Evolutionary conservation across 192 early-diverging fungal genomes (phyloP).

Genomic region (Paraglomus brasilianum): DNA sequence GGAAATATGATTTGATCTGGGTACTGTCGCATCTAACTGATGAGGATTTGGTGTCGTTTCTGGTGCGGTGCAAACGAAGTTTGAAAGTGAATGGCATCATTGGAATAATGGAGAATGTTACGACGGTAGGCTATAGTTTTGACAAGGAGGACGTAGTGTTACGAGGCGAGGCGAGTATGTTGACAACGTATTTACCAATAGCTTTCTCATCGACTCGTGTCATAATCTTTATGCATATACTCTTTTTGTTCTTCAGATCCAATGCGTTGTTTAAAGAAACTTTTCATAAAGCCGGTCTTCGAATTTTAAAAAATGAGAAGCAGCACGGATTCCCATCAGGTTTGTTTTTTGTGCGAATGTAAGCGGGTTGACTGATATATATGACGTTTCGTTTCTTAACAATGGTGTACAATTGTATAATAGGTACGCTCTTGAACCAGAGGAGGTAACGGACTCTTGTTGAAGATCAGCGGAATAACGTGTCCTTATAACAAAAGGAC

Average conservation of each 20-base stretch:
- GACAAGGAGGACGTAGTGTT: conserved; percentile 85
- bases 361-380: conserved; percentile 1
- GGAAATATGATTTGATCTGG: conserved; percentile 93
- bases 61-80: conserved; percentile 69
- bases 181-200: neutral
- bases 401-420: neutral
- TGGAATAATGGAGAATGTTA: conserved; percentile 91
- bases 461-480: too few species aligned
- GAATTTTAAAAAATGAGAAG: conserved; percentile 56
- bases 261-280: conserved; percentile 57
- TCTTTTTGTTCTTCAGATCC: conserved; percentile 39
- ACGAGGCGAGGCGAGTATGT: conserved; percentile 52
- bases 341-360: conserved; percentile 73
- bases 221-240: neutral
- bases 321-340: conserved; percentile 71
- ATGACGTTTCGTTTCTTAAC: neutral
- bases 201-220: neutral
- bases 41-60: conserved; percentile 82
- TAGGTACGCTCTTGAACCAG: conserved; percentile 6
- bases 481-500: too few species aligned
- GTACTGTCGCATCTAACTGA: conserved; percentile 92
- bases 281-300: conserved; percentile 62
- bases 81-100: conserved; percentile 73
- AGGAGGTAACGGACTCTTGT: neutral
- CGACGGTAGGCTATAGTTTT: conserved; percentile 59